Evolutionary conservation across 768 basidiomycete genomes (phyloP).

Genomic region (Mycena maculata): DNA sequence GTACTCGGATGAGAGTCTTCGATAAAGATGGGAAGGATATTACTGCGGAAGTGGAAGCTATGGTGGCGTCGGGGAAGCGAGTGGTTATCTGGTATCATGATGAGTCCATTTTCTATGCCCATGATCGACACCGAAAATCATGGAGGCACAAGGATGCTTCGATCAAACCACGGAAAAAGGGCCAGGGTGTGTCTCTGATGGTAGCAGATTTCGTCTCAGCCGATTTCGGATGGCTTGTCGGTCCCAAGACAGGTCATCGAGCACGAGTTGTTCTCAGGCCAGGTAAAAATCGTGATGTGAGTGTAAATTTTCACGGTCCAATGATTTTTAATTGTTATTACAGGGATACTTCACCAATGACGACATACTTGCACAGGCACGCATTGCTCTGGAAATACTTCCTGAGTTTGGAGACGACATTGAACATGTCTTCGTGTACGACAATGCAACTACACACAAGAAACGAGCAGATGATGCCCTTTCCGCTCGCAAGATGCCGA

Average conservation of each 20-base stretch:
- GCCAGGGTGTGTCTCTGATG: conserved; percentile 48
- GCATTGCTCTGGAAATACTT: neutral
- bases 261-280: conserved; percentile 3
- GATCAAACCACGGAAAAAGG: conserved; percentile 39
- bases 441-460: conserved; percentile 2
- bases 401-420: neutral
- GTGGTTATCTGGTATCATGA: conserved; percentile 41
- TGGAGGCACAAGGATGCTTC: conserved; percentile 39
- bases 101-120: conserved; percentile 50
- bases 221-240: conserved; percentile 4
- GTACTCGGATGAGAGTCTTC: conserved; percentile 20
- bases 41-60: neutral
- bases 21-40: neutral
- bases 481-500: too few species aligned
- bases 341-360: conserved; percentile 5
- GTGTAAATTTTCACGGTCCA: too few species aligned
- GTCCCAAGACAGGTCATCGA: neutral
- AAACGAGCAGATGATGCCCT: neutral
- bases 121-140: conserved; percentile 39
- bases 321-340: too few species aligned
- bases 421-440: neutral
- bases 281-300: neutral
- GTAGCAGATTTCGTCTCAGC: conserved; percentile 18
- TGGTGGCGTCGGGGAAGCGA: neutral
- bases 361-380: neutral